A percentile compares a stretch with the other conserved stretches of the same genome.
Conservation (phyloP, 208 protist genomes). For the Wallacemonas sp. region DNA sequence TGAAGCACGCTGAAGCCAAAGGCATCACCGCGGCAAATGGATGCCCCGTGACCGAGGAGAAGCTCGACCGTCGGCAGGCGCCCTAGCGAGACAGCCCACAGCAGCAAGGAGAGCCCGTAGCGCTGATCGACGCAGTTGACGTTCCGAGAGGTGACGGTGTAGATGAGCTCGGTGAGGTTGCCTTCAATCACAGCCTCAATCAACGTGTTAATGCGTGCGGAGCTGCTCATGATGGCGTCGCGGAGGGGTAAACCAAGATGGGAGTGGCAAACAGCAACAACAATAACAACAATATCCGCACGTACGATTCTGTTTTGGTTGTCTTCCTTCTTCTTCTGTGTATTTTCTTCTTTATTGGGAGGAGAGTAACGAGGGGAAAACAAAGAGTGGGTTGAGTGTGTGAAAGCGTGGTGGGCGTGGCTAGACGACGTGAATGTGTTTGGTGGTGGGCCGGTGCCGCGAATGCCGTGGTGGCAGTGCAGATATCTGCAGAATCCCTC, state of each 20-base stretch:
- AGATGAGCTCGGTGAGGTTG: conserved; percentile 39
- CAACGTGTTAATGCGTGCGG: conserved; percentile 26
- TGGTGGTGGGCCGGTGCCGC: no score
- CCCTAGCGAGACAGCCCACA: conserved; percentile 63
- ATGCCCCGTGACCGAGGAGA: conserved; percentile 61
- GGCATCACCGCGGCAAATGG: conserved; percentile 53
- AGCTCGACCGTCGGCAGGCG: conserved; percentile 51
- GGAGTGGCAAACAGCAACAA: conserved; percentile 22
- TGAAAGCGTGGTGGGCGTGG: no score
- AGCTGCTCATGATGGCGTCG: conserved; percentile 16
- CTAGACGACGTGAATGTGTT: no score
- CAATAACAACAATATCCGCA: neutral
- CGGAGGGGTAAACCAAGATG: conserved; percentile 13
- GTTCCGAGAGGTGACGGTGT: conserved; percentile 57
- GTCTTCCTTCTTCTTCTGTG: no score
- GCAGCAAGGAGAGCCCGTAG: conserved; percentile 68
- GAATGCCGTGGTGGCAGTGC: no score
- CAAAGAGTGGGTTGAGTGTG: no score
- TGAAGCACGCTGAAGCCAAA: conserved; percentile 76
- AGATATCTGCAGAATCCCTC: no score
- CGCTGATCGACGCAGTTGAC: conserved; percentile 75
- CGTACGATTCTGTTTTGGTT: no score
- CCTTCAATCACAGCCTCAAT: conserved; percentile 53
- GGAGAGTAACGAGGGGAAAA: no score
- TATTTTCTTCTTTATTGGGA: no score